phyloP scores from a whole-genome alignment of 805 yeast species.

The Sugiyamaella americana region DNA sequence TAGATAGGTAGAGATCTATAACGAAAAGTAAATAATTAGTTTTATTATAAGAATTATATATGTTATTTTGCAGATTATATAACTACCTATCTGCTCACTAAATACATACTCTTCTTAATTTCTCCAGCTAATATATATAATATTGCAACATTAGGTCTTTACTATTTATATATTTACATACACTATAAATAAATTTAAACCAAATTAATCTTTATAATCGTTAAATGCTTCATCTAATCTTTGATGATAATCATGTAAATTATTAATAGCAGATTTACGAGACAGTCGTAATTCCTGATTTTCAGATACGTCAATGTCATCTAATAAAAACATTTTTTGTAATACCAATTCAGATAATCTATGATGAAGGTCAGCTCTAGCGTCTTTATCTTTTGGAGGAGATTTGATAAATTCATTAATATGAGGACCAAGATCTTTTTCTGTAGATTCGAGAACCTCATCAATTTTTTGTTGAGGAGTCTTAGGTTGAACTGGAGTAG shows the following conservation, averaged over 20 bases:
- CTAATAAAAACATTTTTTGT: constrained; percentile 31
- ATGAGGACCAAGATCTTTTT: constrained; percentile 26
- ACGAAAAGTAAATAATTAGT: too few relatives aligned
- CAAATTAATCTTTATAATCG: not conserved
- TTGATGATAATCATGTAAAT: constrained; percentile 28
- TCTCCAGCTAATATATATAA: too few relatives aligned
- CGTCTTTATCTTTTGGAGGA: constrained; percentile 19
- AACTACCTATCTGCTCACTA: too few relatives aligned
- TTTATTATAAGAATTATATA: too few relatives aligned
- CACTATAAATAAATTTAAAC: not conserved
- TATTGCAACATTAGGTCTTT: too few relatives aligned
- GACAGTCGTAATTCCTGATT: constrained; percentile 28
- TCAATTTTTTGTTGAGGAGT: constrained; percentile 25
- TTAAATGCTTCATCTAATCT: constrained; percentile 22
- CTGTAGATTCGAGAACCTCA: constrained; percentile 22
- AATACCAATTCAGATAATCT: constrained; percentile 31
- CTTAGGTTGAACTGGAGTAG: constrained; percentile 16
- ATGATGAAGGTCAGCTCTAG: constrained; percentile 27
- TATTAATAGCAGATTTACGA: constrained; percentile 31
- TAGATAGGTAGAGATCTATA: too few relatives aligned
- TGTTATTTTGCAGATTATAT: too few relatives aligned
- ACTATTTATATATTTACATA: not conserved
- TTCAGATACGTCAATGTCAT: constrained; percentile 31
- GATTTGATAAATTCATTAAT: constrained; percentile 18
- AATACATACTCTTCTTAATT: too few relatives aligned